Conservation (phyloP, 2,329 filamentous ascomycete genomes). For the Fusarium tricinctum region DNA sequence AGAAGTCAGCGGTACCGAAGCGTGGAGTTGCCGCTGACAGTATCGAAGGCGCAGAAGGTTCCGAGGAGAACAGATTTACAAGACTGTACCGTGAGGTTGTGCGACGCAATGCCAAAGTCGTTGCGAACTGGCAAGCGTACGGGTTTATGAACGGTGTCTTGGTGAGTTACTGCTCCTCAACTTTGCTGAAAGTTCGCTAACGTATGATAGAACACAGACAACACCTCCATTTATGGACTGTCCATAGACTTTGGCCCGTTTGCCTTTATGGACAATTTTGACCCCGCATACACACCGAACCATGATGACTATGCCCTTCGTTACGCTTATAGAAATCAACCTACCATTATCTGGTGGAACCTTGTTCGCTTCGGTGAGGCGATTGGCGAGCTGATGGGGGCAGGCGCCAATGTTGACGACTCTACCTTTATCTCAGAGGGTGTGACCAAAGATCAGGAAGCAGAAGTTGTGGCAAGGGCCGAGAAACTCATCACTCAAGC, state of each 20-base stretch:
- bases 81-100: constrained; percentile 90
- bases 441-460: constrained; percentile 72
- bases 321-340: constrained; percentile 94
- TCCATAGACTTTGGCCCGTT: constrained; percentile 97
- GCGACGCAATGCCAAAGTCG: constrained; percentile 86
- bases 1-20: constrained; percentile 58
- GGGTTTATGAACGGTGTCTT: constrained; percentile 99
- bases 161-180: constrained; percentile 44
- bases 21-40: constrained; percentile 69
- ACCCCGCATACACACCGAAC: constrained; percentile 94
- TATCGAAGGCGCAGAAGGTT: constrained; percentile 75
- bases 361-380: constrained; percentile 91
- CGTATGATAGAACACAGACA: constrained; percentile 82
- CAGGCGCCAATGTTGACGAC: constrained; percentile 79
- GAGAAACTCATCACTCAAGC: constrained; percentile 85
- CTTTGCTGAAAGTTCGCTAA: constrained; percentile 38
- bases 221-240: constrained; percentile 90
- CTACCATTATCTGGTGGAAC: constrained; percentile 99
- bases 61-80: constrained; percentile 87
- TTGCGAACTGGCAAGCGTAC: constrained; percentile 96
- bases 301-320: constrained; percentile 91
- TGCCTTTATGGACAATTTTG: constrained; percentile 97
- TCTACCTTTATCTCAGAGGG: constrained; percentile 79
- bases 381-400: constrained; percentile 88
- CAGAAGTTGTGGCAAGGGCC: constrained; percentile 80